Evolutionary conservation across 2,329 filamentous ascomycete species (phyloP), one percentile per base, ranked within the genome.

Genomic region (Cadophora sp.): DNA sequence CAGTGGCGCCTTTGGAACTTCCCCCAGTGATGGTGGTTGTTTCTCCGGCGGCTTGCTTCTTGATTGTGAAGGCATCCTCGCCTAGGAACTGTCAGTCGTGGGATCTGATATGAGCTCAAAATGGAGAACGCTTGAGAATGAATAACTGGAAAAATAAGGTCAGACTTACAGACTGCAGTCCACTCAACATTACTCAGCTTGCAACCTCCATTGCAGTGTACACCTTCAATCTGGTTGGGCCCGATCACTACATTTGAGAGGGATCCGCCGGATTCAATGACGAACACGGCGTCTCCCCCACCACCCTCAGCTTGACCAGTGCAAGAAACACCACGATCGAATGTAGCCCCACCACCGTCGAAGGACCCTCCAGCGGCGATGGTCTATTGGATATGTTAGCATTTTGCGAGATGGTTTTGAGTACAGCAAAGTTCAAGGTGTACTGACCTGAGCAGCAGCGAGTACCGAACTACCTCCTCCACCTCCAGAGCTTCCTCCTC

Each of bases 311-410:
- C 64, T 71, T 83, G 80, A 19, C 80, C 81, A 24, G 71, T 75
- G 73, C 82, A 84, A 16, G 73, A 72, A 7, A 78, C 77, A 55
- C 79, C 77, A 69, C 82, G 80, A 68, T 82, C 82, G 80, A 67
- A 80, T 77, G 72, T 79, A 73, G 65, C 58, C 81, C 84, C 83
- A n/a, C 78, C 80, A 56, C 83, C 83, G 71, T 86, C 83, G 70
- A 84, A 83, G 29, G 73, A 77, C 50, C 77, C 77, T 26, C 79
- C 80, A 8, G 82, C 81, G 1, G 80, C 77, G 68, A 84, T 80
- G 31, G 82, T 81, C 72, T 81, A 14, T 22, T 11, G 9, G n/a
- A 11, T 8, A 48, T 48, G 19, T 48, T 22, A 48, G 43, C 29
- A 43, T n/a, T n/a, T n/a, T n/a, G n/a, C 5, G 51, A 4, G 26